phyloP scores from a whole-genome alignment of 2,329 filamentous ascomycete species.

The Monilinia fructicola region DNA sequence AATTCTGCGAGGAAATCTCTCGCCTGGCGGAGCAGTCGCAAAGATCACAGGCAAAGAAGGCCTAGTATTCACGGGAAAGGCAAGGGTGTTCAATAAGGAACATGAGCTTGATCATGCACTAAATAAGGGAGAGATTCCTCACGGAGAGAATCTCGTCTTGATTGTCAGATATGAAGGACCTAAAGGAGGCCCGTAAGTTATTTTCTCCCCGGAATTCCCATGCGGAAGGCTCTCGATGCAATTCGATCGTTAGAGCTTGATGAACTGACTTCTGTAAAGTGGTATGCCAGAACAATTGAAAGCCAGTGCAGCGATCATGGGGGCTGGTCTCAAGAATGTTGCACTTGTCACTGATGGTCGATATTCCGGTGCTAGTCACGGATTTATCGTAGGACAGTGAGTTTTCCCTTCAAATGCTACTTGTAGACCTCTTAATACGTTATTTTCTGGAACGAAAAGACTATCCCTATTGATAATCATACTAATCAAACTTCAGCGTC shows the following conservation, averaged over 20 bases:
- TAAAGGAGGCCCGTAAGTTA: constrained; percentile 68
- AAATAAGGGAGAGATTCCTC: constrained; percentile 64
- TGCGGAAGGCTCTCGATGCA: no score
- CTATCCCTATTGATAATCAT: fast-evolving
- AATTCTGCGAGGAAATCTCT: constrained; percentile 82
- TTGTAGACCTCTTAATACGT: no score
- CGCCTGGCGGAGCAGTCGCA: constrained; percentile 84
- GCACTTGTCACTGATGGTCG: constrained; percentile 90
- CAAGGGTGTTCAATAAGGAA: constrained; percentile 85
- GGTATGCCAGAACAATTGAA: constrained; percentile 96
- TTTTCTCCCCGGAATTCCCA: no score
- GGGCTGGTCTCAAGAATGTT: constrained; percentile 81
- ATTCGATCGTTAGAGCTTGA: neutral
- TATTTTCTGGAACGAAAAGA: neutral
- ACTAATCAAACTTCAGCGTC: constrained; percentile 46
- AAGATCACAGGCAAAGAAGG: constrained; percentile 98
- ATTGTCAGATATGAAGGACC: constrained; percentile 93
- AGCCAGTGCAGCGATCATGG: constrained; percentile 88
- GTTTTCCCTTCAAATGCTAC: neutral
- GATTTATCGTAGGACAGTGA: constrained; percentile 84
- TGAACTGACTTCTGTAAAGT: neutral
- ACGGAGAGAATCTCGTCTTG: constrained; percentile 79
- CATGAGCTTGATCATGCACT: constrained; percentile 74
- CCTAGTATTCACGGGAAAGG: constrained; percentile 74
- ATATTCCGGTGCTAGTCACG: constrained; percentile 72